phyloP scores from a whole-genome alignment of 2,329 filamentous ascomycete genomes.

The Claviceps sp. region DNA sequence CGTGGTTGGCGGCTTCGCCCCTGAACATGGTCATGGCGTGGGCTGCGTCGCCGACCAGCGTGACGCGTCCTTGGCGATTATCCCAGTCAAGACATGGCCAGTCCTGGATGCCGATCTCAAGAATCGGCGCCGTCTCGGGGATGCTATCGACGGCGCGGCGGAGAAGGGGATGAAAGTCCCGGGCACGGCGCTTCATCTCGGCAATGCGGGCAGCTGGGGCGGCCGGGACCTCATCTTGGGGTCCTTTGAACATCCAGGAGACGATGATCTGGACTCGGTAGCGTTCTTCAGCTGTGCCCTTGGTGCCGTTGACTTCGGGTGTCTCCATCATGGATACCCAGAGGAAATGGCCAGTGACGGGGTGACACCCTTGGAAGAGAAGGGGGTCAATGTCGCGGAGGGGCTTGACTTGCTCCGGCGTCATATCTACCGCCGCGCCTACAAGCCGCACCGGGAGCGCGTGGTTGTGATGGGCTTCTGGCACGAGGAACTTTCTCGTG shows the following conservation, averaged over 20 bases:
- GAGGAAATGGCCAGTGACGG: constrained; percentile 33
- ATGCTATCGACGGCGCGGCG: constrained; percentile 28
- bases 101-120: constrained; percentile 23
- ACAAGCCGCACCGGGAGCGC: constrained; percentile 24
- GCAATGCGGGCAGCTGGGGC: constrained; percentile 19
- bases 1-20: constrained; percentile 27
- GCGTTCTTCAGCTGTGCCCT: constrained; percentile 16
- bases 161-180: constrained; percentile 24
- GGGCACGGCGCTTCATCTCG: constrained; percentile 26
- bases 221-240: constrained; percentile 19
- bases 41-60: constrained; percentile 39
- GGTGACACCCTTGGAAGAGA: constrained; percentile 41
- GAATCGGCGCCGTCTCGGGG: constrained; percentile 24
- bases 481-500: constrained; percentile 21
- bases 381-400: constrained; percentile 37
- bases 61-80: constrained; percentile 28
- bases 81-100: constrained; percentile 27
- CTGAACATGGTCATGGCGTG: constrained; percentile 47
- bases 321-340: constrained; percentile 35
- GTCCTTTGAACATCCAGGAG: constrained; percentile 28
- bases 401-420: constrained; percentile 22
- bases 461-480: constrained; percentile 18
- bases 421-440: constrained; percentile 24
- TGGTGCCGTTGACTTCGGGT: constrained; percentile 22
- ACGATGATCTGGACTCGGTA: constrained; percentile 32